These are phyloP conservation scores for Capsicum baccatum DNA, from an alignment of 257 asterid genomes.

Conservation along the genomic window DNA sequence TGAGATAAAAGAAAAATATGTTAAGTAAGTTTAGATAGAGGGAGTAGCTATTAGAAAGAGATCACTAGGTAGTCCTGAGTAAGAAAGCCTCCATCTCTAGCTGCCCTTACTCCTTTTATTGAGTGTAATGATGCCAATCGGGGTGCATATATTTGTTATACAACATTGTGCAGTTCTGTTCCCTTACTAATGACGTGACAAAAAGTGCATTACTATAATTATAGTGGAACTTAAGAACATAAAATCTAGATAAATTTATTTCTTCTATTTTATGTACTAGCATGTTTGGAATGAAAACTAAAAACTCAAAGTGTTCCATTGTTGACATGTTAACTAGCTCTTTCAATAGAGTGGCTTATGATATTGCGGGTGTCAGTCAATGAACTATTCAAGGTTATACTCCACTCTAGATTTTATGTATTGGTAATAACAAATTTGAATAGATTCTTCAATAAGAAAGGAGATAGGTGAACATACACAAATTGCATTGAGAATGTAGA, in stretches of 20 bases:
- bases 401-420: background rate
- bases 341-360: background rate
- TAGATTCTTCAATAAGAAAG: conserved; percentile 9
- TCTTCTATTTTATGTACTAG: background rate
- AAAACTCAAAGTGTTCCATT: background rate
- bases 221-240: background rate
- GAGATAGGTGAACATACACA: background rate
- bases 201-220: background rate
- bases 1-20: too few relatives aligned
- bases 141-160: conserved; percentile 21
- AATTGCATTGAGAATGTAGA: conserved; percentile 11
- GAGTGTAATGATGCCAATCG: background rate
- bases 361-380: background rate
- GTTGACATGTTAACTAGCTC: conserved; percentile 9
- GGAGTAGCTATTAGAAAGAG: too few relatives aligned
- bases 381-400: background rate
- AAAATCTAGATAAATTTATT: background rate
- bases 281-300: background rate
- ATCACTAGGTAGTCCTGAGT: too few relatives aligned
- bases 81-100: background rate
- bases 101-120: background rate
- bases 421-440: conserved; percentile 1
- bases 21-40: too few relatives aligned
- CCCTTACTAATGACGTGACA: background rate
- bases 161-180: background rate